Percentiles rank a stretch among this genome's conserved stretches.
phyloP scores from a whole-genome alignment of 2,329 filamentous ascomycete species.

The Aspergillus sp. region DNA sequence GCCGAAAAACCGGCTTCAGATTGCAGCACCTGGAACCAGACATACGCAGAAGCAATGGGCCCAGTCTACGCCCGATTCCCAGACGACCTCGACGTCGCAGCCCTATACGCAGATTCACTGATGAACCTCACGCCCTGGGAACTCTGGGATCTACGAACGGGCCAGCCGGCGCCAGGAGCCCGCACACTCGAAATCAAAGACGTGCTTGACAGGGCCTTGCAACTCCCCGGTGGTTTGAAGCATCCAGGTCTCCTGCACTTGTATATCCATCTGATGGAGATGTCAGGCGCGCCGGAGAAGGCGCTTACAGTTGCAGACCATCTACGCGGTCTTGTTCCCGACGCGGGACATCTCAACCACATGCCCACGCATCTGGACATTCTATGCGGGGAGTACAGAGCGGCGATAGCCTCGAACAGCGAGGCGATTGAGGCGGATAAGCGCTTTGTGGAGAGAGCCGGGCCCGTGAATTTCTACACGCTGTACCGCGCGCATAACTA shows the following conservation, averaged over 20 bases:
- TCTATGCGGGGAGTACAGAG: conserved; percentile 68
- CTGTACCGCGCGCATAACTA: conserved; percentile 74
- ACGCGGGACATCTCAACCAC: conserved; percentile 69
- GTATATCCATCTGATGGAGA: conserved; percentile 77
- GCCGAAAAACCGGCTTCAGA: conserved; percentile 49
- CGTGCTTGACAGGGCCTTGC: conserved; percentile 60
- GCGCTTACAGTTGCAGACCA: conserved; percentile 62
- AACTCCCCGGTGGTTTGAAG: conserved; percentile 45
- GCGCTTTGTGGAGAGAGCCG: conserved; percentile 60
- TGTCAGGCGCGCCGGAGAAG: conserved; percentile 65
- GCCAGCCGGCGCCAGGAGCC: conserved; percentile 55
- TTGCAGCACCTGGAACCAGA: conserved; percentile 55
- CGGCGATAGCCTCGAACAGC: conserved; percentile 65
- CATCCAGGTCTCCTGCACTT: conserved; percentile 73
- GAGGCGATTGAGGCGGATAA: conserved; percentile 68
- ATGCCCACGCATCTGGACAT: conserved; percentile 80
- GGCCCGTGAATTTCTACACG: conserved; percentile 69
- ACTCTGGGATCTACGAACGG: conserved; percentile 62
- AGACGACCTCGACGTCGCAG: conserved; percentile 62
- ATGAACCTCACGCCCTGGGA: conserved; percentile 68
- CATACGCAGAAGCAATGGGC: conserved; percentile 63
- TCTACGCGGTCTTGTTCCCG: conserved; percentile 65
- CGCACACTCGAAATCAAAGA: conserved; percentile 59
- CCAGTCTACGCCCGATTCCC: conserved; percentile 53
- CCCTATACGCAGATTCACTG: conserved; percentile 63